phyloP scores from a whole-genome alignment of 345 rosid species.

The Lepidium didymum region DNA sequence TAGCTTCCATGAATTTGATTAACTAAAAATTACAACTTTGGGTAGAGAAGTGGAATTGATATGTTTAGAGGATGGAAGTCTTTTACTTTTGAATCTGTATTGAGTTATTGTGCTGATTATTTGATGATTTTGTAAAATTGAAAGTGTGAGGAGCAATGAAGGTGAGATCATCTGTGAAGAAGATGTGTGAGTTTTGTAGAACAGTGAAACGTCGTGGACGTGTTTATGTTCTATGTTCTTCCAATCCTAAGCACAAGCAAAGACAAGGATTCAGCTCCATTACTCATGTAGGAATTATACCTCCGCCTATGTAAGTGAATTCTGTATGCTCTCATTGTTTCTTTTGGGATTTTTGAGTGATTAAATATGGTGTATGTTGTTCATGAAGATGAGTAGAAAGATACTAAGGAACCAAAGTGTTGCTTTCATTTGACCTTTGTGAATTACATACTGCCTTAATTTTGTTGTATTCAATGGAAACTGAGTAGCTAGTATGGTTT shows the following conservation, averaged over 20 bases:
- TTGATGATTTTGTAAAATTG: neutral
- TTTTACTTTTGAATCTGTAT: neutral
- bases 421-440: neutral
- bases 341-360: neutral
- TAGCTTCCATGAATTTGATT: neutral
- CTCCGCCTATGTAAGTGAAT: constrained; percentile 36
- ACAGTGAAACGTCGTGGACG: constrained; percentile 87
- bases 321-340: neutral
- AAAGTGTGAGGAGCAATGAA: constrained; percentile 47
- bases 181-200: constrained; percentile 90
- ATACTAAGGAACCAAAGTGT: neutral
- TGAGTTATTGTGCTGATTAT: neutral
- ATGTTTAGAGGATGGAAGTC: neutral
- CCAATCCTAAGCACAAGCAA: constrained; percentile 94
- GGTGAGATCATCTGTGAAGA: constrained; percentile 94
- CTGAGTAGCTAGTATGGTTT: neutral
- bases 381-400: neutral
- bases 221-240: constrained; percentile 57
- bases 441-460: neutral
- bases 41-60: neutral
- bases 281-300: constrained; percentile 35
- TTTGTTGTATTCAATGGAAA: neutral
- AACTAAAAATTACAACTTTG: neutral
- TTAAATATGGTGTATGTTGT: neutral
- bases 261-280: constrained; percentile 59